These are phyloP conservation scores for Aspergillus floridensis DNA, from an alignment of 2,329 filamentous ascomycete genomes.

Conservation along the genomic window DNA sequence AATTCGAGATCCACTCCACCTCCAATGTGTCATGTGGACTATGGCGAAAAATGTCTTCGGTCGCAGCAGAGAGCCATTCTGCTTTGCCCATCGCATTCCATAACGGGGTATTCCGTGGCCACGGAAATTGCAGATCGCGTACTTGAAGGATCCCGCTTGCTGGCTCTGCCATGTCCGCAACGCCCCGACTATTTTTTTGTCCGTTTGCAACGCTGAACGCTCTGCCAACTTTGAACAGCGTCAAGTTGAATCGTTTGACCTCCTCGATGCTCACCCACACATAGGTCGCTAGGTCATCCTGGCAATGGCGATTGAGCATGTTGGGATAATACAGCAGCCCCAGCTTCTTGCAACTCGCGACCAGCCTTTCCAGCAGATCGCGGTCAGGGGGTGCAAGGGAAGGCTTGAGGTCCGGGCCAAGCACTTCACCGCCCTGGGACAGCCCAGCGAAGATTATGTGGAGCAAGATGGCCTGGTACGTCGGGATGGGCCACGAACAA, in stretches of 20 bases:
- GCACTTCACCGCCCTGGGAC: background rate
- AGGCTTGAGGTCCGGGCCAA: slow-evolving; percentile 17
- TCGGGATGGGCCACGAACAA: slow-evolving; percentile 31
- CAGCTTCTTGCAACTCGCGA: slow-evolving; percentile 26
- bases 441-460: slow-evolving; percentile 29
- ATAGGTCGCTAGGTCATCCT: slow-evolving; percentile 15
- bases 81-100: too few species aligned
- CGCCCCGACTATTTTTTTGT: too few species aligned
- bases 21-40: too few species aligned
- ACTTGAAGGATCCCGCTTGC: too few species aligned
- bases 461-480: slow-evolving; percentile 33
- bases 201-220: background rate
- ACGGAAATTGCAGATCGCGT: too few species aligned
- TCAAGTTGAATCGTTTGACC: slow-evolving; percentile 28
- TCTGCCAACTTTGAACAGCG: slow-evolving; percentile 26
- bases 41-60: too few species aligned
- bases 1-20: too few species aligned
- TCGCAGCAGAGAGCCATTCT: too few species aligned
- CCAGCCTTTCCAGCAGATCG: slow-evolving; percentile 19
- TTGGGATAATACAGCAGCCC: slow-evolving; percentile 32
- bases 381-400: slow-evolving; percentile 6
- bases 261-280: slow-evolving; percentile 29
- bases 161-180: too few species aligned
- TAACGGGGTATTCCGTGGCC: too few species aligned
- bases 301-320: slow-evolving; percentile 20